Evolutionary conservation across 2,329 filamentous ascomycete genomes (phyloP), one percentile per base, ranked within the genome.

Genomic region (Ophiostoma fasciatum): DNA sequence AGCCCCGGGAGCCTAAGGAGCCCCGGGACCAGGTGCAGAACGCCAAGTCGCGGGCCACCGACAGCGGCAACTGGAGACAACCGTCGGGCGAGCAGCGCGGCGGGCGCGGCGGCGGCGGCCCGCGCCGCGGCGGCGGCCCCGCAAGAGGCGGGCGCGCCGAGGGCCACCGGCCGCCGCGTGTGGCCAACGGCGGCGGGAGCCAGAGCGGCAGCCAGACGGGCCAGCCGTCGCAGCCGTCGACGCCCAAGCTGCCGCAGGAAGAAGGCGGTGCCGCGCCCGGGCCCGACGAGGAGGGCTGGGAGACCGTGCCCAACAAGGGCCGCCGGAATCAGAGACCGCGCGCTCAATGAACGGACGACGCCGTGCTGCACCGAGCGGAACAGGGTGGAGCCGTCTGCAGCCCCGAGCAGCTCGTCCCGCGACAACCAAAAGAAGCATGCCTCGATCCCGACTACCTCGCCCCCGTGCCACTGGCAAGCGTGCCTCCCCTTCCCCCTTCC

Each of bases 251-350:
- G 11, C 49, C 52, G 29, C 48, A 45, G 21, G 53, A 44, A 10
- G 52, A 61, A 35, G 43, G 48, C 37, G 43, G 49, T 43, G 17
- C 51, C 45, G 18, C 47, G 50, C 19, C 28, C 11, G 23, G 54
- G 58, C 25, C 56, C 59, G 34, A 54, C 59, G 71, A 72, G 26
- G 73, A 78, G 51, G 74, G 74, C 45, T 78, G 74, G 74, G 74
- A 70, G 43, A 78, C 69, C 19, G 74, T 74, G 12, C 46, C 52
- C 4, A 48, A 42, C 38, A 63, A 63, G 48, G 52, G 52, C 32
- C 48, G 68, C 51, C 44, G 61, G 26, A 42, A 31, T 34, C 44
- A 54, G 49, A 45, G 44, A 45, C 30, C 42, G 20, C 42, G 45
- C 17, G 38, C 29, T 12, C 32, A 38, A 25, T 40, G 23, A 37